Evolutionary conservation across 805 yeast species (phyloP), one percentile per base, ranked within the genome.

Genomic region (Ogataea methylovora): DNA sequence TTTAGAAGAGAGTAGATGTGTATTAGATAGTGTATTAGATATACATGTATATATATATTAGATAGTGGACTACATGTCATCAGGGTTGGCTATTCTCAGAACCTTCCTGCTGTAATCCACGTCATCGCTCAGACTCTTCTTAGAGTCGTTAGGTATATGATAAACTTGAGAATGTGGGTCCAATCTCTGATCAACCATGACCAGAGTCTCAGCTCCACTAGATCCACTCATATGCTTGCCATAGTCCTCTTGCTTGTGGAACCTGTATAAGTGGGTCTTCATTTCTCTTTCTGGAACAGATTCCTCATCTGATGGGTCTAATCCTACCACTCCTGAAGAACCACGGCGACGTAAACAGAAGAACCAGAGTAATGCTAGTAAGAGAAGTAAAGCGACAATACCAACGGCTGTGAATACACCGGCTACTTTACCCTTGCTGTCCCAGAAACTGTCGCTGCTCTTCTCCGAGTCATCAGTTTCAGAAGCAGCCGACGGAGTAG

Each of bases 321-420:
- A n/a, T n/a, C n/a, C 25, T 22, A 11, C 17, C 8, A 12, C 26
- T 15, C 19, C 16, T 23, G 7, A 6, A 19, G 10, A 18, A n/a
- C n/a, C n/a, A n/a, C n/a, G n/a, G n/a, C n/a, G n/a, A n/a, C n/a
- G n/a, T n/a, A n/a, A 21, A 22, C 25, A 45, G 24, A 63, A 41
- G 24, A 68, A 54, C 59, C 71, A 60, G 47, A 69, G 39, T 40
- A 79, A 40, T 1, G 65, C 59, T 0, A 59, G 45, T 1, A 79
- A 32, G 1, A 77, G 31, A 1, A 66, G 25, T 0, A 73, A 45
- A 1, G 60, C 71, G 1, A 79, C 77, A 1, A 85, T 46, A 1
- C 88, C 95, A 13, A 85, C 92, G 0, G 73, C 87, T 2, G 82
- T 75, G 57, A 85, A 85, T 0, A 86, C 82, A 3, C 94, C 95